Evolutionary conservation across 2,329 filamentous ascomycete species (phyloP), one percentile per base, ranked within the genome.

Genomic region (Colletotrichum liriopes): DNA sequence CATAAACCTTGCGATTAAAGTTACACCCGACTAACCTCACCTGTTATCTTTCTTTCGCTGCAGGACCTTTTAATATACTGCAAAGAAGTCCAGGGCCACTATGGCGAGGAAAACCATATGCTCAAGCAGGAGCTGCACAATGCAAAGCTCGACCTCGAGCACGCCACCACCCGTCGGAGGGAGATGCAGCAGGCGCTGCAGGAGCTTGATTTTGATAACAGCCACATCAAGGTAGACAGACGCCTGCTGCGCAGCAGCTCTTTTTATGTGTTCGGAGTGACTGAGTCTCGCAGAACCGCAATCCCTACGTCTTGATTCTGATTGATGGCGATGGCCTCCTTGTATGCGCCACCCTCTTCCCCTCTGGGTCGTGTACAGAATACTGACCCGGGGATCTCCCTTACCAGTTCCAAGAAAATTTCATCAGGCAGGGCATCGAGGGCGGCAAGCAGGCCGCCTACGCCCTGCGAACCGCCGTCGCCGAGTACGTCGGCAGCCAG

Each of bases 261-360:
- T 37, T 35, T 51, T 26, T 12, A 29, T 39, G 32, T 23, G 29
- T 65, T 39, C 16, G 20, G 66, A 61, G 39, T 61, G 43, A 65
- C 63, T 71, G 56, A 52, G 59, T 63, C 23, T 63, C 73, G 59
- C 76, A 90, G 87, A 86, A 84, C 71, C 84, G 82, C 61, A 91
- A 91, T 79, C 84, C 87, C 51, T 92, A 92, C 78, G 83, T 91
- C 76, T 80, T 89, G 74, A 85, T 91, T 49, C 78, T 92, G 75
- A 87, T 93, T 75, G 91, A 92, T 78, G 91, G 90, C 47, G 87
- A 93, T 78, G 88, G 89, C 55, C 84, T 91, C 71, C 82, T 91
- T 79, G 90, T 92, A 76, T 65, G 77, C 77, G 26, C 62, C 29
- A 23, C 12, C 49, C 37, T 35, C 11, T 12, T 6, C 8, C 29